A percentile compares a stretch with the other conserved stretches of the same genome.
Evolutionary conservation across 1,284 basidiomycete genomes (phyloP).

Genomic region (Golubevia sp.): DNA sequence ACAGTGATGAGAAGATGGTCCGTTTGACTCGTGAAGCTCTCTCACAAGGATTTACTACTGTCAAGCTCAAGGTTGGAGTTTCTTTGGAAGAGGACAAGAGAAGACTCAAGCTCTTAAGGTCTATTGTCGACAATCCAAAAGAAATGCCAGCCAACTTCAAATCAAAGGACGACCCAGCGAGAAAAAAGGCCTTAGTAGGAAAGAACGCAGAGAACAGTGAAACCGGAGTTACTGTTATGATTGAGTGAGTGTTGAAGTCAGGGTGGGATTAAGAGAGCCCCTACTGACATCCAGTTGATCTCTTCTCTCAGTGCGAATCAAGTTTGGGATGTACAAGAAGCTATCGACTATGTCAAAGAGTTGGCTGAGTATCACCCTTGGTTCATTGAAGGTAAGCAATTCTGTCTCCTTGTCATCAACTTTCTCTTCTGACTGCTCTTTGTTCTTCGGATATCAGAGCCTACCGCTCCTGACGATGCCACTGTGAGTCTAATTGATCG

Average conservation of each 20-base stretch:
- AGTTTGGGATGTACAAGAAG: constrained; percentile 91
- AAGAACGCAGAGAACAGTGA: constrained; percentile 84
- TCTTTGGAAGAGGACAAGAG: constrained; percentile 80
- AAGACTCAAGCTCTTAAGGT: constrained; percentile 82
- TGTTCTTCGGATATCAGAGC: constrained; percentile 66
- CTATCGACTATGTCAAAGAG: constrained; percentile 85
- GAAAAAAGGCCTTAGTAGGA: constrained; percentile 45
- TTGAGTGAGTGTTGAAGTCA: constrained; percentile 66
- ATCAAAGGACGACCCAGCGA: constrained; percentile 13
- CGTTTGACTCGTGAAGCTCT: constrained; percentile 84
- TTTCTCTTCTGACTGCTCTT: not conserved
- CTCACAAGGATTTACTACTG: constrained; percentile 67
- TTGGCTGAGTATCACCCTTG: constrained; percentile 85
- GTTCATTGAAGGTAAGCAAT: constrained; percentile 67
- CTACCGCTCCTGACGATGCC: constrained; percentile 88
- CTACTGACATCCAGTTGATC: not conserved
- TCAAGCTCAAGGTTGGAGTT: constrained; percentile 85
- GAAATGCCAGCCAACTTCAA: constrained; percentile 23
- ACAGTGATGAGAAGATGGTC: constrained; percentile 87
- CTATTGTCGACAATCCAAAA: constrained; percentile 75
- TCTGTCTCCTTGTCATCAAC: not conserved
- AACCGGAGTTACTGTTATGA: constrained; percentile 90
- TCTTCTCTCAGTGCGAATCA: not conserved
- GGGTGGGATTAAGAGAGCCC: constrained; percentile 5
- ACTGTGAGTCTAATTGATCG: constrained; percentile 60